Evolutionary conservation across 2,329 filamentous ascomycete genomes (phyloP).

Genomic region (Knufia fluminis): DNA sequence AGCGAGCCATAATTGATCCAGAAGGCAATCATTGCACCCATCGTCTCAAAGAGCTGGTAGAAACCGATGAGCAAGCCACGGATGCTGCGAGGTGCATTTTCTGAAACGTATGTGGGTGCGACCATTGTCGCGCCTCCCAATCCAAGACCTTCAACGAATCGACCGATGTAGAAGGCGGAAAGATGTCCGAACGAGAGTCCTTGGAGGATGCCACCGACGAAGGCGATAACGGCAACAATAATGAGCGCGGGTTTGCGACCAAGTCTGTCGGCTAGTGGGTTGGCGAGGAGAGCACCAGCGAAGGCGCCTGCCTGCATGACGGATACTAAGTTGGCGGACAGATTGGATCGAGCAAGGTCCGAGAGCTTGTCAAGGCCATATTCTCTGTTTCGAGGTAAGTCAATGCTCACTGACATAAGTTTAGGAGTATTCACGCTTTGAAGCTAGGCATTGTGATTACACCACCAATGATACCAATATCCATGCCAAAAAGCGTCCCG

Average conservation of each 20-base stretch:
- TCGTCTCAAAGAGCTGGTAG: conserved; percentile 50
- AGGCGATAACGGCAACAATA: conserved; percentile 47
- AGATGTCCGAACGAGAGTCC: conserved; percentile 52
- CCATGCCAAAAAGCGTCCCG: conserved; percentile 58
- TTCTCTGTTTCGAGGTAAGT: too few relatives aligned
- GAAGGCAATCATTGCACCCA: conserved; percentile 35
- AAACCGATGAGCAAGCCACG: conserved; percentile 52
- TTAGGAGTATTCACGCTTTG: conserved; percentile 37
- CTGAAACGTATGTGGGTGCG: conserved; percentile 52
- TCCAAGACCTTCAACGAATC: conserved; percentile 48
- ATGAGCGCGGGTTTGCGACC: conserved; percentile 51
- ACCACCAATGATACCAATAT: conserved; percentile 60
- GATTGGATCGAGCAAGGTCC: conserved; percentile 39
- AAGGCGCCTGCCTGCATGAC: conserved; percentile 62
- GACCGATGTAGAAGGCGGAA: conserved; percentile 56
- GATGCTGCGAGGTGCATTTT: conserved; percentile 51
- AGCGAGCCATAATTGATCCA: conserved; percentile 49
- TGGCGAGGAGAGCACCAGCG: conserved; percentile 49
- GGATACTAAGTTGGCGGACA: conserved; percentile 62
- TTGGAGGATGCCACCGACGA: conserved; percentile 56
- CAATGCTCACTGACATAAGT: too few relatives aligned
- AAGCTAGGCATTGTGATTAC: conserved; percentile 54
- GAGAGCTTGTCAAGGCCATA: conserved; percentile 41
- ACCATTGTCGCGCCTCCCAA: conserved; percentile 47
- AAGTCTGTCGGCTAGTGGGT: conserved; percentile 33